Evolutionary conservation across 176 grass and related monocot genomes (phyloP), one percentile per base, ranked within the genome.

Genomic region (Rhynchospora breviuscula): DNA sequence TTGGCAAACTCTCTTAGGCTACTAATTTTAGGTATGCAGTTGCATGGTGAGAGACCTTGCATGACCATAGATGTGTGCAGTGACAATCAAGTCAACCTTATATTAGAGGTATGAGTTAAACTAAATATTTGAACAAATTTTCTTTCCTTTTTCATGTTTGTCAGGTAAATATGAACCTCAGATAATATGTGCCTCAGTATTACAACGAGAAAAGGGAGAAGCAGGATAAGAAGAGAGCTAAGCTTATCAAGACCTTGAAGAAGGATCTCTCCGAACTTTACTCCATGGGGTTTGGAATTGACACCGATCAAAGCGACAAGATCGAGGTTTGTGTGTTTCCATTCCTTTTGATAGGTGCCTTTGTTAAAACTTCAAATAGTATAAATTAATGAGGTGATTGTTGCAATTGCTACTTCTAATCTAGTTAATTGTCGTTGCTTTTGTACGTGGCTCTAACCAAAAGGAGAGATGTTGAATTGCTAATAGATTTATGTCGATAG

Each of bases 31-130:
- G 89, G 91, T 14, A 58, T 60, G 56, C 90, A 94, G 81, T 62
- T 68, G 66, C 94, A 93, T 90, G 90, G 92, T 79, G 87, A 90
- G 45, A 95, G 95, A 81, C 95, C 95, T 26, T 94, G 89, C 77
- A 81, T 93, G 67, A 89, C 57, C 45, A 90, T 98, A 54, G 86
- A 93, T 90, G 89, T 98, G 46, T 91, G 92, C 69, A 90, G 86
- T 81, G 90, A 93, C 85, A 89, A 58, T 60, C 92, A 98, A 93
- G 81, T 93, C 68, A 87, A 93, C 85, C 88, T 98, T 43, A 88
- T 87, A 75, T 85, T 95, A 80, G 79, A 98, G 92, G 95, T 98
- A 59, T 67, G 58, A 79, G 11, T 76, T 29, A 29, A 29, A 29
- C 26, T 1, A 29, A 29, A 29, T 29, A 29, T 29, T 29, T 29